Base-by-base conservation (phyloP, 345 rosid genomes). In the Populus tremula region DNA sequence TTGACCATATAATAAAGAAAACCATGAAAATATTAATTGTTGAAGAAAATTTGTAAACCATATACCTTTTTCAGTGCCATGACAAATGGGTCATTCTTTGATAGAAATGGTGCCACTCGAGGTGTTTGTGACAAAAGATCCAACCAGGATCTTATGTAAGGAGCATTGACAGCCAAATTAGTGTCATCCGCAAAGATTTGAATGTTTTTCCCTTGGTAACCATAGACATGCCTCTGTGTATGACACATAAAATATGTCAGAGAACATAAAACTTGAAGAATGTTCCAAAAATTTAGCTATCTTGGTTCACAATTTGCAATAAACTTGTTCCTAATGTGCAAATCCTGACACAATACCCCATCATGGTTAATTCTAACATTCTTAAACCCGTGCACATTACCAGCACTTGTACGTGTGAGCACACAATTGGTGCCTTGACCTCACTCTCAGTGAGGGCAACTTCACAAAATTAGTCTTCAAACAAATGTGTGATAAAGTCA, bases 21-120 rank as follows among this genome's bases (percentile, higher is more conserved):
- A 59, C 27, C 67, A 76, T 23, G 25, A 69, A 67, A 65, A 33
- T 59, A 59, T 10, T 18, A 38, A 39, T 27, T 45, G 67, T 49
- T 16, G 35, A 54, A 10, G 59, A 74, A 73, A 25, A 68, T 49
- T 70, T 70, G 64, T 33, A 75, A 47, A 70, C 31, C 18, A n/a
- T 50, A 49, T 61, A 93, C 99, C 98, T 92, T 96, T 82, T 86
- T 88, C 81, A 96, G 70, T 78, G 94, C 97, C 88, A 83, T 77
- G 77, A 96, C 81, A 71, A 96, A 84, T 18, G 97, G 96, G 76
- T 96, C 95, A 65, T 91, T 88, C 92, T 96, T 96, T 69, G 94
- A 84, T 63, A 96, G 88, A 83, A 92, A 91, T 25, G 99, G 99
- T 39, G 96, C 98, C 80, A 96, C 96, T 73, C 98, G 93, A 84